Evolutionary conservation across 2,329 filamentous ascomycete species (phyloP), one percentile per base, ranked within the genome.

Genomic region (Calonectria naviculata): DNA sequence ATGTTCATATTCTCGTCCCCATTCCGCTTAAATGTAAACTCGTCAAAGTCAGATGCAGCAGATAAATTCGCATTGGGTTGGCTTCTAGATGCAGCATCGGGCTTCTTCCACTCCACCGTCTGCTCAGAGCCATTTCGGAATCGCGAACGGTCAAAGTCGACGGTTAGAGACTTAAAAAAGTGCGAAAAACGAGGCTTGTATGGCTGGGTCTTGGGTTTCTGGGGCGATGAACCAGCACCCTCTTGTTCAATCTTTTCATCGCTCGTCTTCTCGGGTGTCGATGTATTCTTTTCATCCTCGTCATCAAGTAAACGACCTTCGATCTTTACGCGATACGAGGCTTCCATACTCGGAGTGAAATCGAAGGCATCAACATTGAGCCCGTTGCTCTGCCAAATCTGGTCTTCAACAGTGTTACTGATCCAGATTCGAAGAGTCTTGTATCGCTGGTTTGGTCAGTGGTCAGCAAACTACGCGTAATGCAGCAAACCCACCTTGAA

Each of bases 1-100:
- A 98, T 92, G 80, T 98, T 98, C 76, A 94, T 88, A 77, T 97
- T 98, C 82, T 98, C 95, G 80, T 99, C 97, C 38, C 95, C 93
- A 78, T 93, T 94, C 65, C 97, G 91, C 86, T 97, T 95, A 81
- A 99, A 98, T 49, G 95, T 93, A 52, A 99, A 86, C 80, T 94
- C 93, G 84, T 98, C 97, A 79, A 98, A 98, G 79, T 97, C 94
- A 52, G 91, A 90, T 36, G 91, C 91, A 36, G 91, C 87, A 8
- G 92, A 88, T 31, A 78, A 70, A 34, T 63, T 75, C 21, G 74
- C 69, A 24, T 70, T 72, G n/a, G 88, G 78, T 12, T 82, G 79
- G 64, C 88, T 89, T 44, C 90, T 83, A 1, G 88, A 82, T 74
- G 87, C 85, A n/a, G 80, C 85, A 71, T 84, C 91, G 5, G 95